Evolutionary conservation across 2,329 filamentous ascomycete species (phyloP), one percentile per base, ranked within the genome.

Genomic region (Colletotrichum sp.): DNA sequence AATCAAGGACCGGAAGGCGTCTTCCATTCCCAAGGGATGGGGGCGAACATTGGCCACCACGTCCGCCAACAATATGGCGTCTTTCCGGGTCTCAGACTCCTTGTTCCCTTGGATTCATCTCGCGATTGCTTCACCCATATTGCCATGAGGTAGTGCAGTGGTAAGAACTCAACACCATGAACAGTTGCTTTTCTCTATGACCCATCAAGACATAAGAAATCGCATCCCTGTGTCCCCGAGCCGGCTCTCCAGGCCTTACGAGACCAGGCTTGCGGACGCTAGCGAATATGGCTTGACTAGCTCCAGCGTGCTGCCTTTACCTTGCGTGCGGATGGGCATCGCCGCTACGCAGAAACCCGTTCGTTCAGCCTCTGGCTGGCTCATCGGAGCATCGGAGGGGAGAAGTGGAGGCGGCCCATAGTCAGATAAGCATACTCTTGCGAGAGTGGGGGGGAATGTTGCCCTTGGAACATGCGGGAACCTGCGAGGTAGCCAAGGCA

Each of bases 31-130:
- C 64, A 74, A 76, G 74, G 73, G 74, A 76, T 76, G 36, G 74
- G 70, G 36, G 32, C 43, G 16, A 59, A 26, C 32, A 7, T 34
- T 34, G 59, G 68, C 7, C 28, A 30, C 68, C 34, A 21, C 43
- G 59, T 60, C 10, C 59, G 34, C 55, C 43, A 52, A 52, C 64
- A 69, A 48, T 32, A 69, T 68, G 70, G 59, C 64, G 70, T 59
- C 64, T 65, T 55, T 39, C 57, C 21, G 26, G 65, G 74, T 74
- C 74, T 74, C 16, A 76, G 71, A 74, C 64, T 69, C 65, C 70
- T 69, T 48, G 55, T 73, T 76, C 74, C 74, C 74, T 76, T 76
- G 70, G 71, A 52, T n/a, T 66, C 74, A 76, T 76, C 59, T 76
- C 70, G 74, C 65, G 55, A 76, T 76, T 75, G 70, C 74, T 34